A percentile compares a stretch with the other conserved stretches of the same genome.
Evolutionary conservation across 2,329 filamentous ascomycete species (phyloP).

Genomic region (Cadophora malorum): DNA sequence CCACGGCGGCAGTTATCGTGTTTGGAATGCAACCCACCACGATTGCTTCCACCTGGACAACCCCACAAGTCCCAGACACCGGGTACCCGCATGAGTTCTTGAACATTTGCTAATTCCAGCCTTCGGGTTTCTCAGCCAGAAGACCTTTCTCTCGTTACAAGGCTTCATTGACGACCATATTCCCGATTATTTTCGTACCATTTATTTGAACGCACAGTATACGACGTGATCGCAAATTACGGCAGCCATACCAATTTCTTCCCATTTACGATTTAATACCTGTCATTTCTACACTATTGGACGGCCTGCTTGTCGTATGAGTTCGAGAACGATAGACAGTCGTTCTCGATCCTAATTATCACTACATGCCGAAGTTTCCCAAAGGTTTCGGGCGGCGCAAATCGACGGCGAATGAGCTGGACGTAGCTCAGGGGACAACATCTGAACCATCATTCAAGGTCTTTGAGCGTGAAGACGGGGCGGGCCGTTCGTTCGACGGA

Average conservation of each 20-base stretch:
- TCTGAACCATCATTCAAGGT: conserved; percentile 45
- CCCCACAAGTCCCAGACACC: conserved; percentile 33
- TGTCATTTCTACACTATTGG: conserved; percentile 9
- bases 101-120: conserved; percentile 38
- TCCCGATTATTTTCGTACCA: conserved; percentile 23
- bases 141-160: conserved; percentile 40
- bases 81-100: conserved; percentile 39
- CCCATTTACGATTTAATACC: conserved; percentile 1
- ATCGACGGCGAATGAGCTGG: conserved; percentile 43
- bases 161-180: conserved; percentile 27
- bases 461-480: conserved; percentile 42
- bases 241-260: conserved; percentile 1
- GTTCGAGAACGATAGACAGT: conserved; percentile 17
- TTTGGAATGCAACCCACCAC: conserved; percentile 33
- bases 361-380: conserved; percentile 47
- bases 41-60: conserved; percentile 27
- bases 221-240: conserved; percentile 15
- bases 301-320: conserved; percentile 28
- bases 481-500: conserved; percentile 44
- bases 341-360: conserved; percentile 27
- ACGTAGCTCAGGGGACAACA: conserved; percentile 36
- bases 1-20: conserved; percentile 33
- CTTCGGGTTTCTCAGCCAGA: conserved; percentile 34
- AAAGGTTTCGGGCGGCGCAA: conserved; percentile 46
- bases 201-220: conserved; percentile 25